phyloP scores from a whole-genome alignment of 345 rosid species.

The Firmiana major region DNA sequence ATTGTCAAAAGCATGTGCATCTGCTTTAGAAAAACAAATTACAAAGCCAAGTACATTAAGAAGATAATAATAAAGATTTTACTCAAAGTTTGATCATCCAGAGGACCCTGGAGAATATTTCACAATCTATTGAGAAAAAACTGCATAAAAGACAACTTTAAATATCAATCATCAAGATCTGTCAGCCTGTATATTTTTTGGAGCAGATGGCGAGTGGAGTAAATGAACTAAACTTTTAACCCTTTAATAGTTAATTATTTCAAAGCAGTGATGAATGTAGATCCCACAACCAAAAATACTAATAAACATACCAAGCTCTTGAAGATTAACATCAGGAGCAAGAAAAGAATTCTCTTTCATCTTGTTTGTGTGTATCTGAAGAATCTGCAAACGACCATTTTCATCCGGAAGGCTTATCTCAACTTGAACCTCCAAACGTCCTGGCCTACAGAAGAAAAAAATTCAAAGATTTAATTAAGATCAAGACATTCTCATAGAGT shows the following conservation, averaged over 20 bases:
- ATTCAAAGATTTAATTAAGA: conserved; percentile 3
- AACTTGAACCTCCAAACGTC: conserved; percentile 97
- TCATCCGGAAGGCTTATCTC: conserved; percentile 99
- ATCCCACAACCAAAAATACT: conserved; percentile 2
- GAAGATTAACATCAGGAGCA: conserved; percentile 76
- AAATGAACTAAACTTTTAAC: background rate
- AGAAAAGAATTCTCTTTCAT: conserved; percentile 98
- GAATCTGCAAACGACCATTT: conserved; percentile 92
- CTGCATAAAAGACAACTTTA: background rate
- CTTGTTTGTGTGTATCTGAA: conserved; percentile 95
- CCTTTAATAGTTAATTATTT: background rate
- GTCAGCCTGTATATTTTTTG: conserved; percentile 1
- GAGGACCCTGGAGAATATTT: background rate
- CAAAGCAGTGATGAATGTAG: background rate
- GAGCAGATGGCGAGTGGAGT: background rate
- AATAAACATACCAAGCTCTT: conserved; percentile 70
- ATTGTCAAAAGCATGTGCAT: background rate
- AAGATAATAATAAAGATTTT: background rate
- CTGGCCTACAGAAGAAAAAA: conserved; percentile 60
- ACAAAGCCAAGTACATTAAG: background rate
- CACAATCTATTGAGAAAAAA: background rate
- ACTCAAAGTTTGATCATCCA: conserved; percentile 7
- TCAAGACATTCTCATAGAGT: background rate
- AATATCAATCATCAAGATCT: background rate
- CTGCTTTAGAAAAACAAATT: background rate